phyloP scores from a whole-genome alignment of 169 alveolate species.

The Eimeria maxima region DNA sequence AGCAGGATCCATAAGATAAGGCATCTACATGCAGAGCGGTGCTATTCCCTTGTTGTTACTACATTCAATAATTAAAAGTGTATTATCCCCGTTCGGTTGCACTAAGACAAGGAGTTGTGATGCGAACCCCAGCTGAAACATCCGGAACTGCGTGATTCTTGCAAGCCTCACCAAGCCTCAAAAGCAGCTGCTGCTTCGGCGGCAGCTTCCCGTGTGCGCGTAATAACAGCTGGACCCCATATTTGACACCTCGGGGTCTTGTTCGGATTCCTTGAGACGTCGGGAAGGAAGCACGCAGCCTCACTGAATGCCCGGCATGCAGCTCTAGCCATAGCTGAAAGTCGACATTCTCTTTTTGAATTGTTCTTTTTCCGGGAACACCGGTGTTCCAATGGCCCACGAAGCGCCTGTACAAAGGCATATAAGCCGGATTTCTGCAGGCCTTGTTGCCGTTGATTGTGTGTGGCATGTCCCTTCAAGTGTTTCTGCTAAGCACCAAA shows the following conservation, averaged over 20 bases:
- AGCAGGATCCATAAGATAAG: background rate
- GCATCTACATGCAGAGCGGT: background rate
- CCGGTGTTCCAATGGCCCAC: background rate
- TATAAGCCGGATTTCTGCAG: background rate
- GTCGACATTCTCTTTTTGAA: background rate
- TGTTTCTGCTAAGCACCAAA: background rate
- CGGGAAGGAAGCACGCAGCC: background rate
- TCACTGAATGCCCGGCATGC: slow-evolving; percentile 35
- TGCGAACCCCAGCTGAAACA: background rate
- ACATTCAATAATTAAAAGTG: too few species aligned
- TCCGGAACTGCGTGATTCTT: background rate
- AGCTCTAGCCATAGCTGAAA: slow-evolving; percentile 37
- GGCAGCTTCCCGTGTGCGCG: background rate
- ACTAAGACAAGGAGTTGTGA: background rate
- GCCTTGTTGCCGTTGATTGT: background rate
- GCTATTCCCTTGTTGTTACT: background rate
- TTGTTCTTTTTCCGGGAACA: background rate
- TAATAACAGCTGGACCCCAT: slow-evolving; percentile 37
- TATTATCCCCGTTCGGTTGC: background rate
- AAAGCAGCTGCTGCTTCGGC: slow-evolving; percentile 41
- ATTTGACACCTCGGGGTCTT: background rate
- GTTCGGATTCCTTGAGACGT: background rate
- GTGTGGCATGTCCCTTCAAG: background rate
- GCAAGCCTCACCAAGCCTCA: background rate
- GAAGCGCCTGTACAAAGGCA: background rate